These are phyloP conservation scores for Pleurotus cornucopiae DNA, from an alignment of 768 basidiomycete genomes.

Conservation along the genomic window DNA sequence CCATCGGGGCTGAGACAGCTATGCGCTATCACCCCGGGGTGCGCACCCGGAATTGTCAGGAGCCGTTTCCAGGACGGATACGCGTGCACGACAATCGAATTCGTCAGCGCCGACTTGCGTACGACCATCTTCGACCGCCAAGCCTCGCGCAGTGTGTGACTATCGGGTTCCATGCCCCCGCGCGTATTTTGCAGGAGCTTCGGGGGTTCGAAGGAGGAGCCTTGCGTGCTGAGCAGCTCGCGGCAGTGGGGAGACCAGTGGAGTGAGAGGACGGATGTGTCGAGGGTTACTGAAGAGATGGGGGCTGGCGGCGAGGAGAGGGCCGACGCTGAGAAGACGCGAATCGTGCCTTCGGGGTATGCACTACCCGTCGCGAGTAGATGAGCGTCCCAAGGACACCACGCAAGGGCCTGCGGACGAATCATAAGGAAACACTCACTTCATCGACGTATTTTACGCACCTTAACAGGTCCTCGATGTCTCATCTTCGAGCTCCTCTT, in stretches of 20 bases:
- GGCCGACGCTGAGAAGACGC: constrained; percentile 60
- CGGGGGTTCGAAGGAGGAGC: constrained; percentile 36
- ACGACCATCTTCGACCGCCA: constrained; percentile 51
- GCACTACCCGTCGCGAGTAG: constrained; percentile 77
- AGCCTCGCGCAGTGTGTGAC: constrained; percentile 39
- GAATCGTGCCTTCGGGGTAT: constrained; percentile 67
- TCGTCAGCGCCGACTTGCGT: constrained; percentile 47
- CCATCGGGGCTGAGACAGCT: constrained; percentile 63
- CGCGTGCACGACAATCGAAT: constrained; percentile 64
- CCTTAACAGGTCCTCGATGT: constrained; percentile 65
- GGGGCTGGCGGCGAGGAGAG: constrained; percentile 22
- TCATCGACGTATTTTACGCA: constrained; percentile 8
- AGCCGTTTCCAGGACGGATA: constrained; percentile 60
- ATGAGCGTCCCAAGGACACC: constrained; percentile 81
- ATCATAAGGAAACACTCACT: not conserved
- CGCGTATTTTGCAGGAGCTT: constrained; percentile 21
- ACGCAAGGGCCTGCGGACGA: constrained; percentile 62
- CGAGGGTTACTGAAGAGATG: constrained; percentile 67
- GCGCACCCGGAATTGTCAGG: constrained; percentile 54
- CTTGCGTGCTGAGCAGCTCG: constrained; percentile 88
- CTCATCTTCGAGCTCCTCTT: constrained; percentile 65
- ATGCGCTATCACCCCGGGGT: constrained; percentile 49
- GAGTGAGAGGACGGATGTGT: constrained; percentile 63
- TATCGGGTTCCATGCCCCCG: constrained; percentile 52
- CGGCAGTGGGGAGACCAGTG: constrained; percentile 85